Base-by-base conservation (phyloP, 2,329 filamentous ascomycete species). In the Phaeosphaeriaceae sp. region DNA sequence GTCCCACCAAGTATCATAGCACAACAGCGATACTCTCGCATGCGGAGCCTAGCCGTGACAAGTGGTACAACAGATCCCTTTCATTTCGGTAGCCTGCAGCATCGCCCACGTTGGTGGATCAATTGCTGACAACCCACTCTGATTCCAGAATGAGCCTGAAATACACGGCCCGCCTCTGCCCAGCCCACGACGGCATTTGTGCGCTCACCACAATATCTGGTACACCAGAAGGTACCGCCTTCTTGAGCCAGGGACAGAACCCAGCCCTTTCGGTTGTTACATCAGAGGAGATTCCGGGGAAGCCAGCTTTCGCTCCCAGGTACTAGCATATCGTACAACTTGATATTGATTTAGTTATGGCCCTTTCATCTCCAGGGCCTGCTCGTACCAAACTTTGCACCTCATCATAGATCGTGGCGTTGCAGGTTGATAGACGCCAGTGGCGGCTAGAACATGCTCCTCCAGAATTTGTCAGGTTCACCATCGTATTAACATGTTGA, bases 1-100 rank as follows among this genome's bases (percentile, higher is more conserved):
- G 54, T 61, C 48, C 55, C 56, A 57, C 64, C 48, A 47, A 34
- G 52, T 46, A 50, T 48, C 50, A 54, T 54, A 48, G 45, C 60
- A 58, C 45, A 50, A 38, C 48, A 54, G 42, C 44, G 37, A 48
- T 49, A 35, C 52, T 52, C 48, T 56, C 46, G 55, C 50, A 52
- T 42, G 49, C 54, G 43, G 46, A 50, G 35, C 44, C 40, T 46
- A 47, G 51, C 46, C 43, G 58, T 60, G 56, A 51, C 56, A 68
- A 60, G 68, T 64, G 45, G 62, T 59, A 72, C 69, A 67, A 60
- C 44, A 33, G 53, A 57, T 68, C 66, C 70, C 44, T 47, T 72
- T 70, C 67, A 73, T 73, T 73, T 73, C 69, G 68, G 70, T 58
- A 63, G 40, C 51, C 63, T 70, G 67, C 67, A 71, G 63, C 60